These are phyloP conservation scores for Musa acuminata DNA, from an alignment of 176 grass and related monocot genomes.

Conservation along the genomic window DNA sequence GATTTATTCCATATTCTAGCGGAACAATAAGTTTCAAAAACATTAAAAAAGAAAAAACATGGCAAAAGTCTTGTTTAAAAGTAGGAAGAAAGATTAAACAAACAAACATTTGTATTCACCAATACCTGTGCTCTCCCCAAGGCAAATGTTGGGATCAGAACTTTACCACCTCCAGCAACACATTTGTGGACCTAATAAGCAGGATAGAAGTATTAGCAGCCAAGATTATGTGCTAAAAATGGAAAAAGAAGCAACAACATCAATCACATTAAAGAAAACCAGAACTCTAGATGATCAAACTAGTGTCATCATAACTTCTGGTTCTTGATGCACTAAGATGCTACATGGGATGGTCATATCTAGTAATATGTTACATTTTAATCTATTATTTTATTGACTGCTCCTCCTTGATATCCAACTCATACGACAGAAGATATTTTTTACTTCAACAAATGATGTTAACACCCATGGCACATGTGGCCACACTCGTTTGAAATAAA, in stretches of 20 bases:
- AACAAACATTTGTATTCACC: not conserved
- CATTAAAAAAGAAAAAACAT: not conserved
- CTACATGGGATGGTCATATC: too few relatives aligned
- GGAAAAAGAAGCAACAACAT: not conserved
- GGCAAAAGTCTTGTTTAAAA: too few relatives aligned
- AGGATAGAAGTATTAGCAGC: not conserved
- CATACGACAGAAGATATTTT: too few relatives aligned
- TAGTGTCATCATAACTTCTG: too few relatives aligned
- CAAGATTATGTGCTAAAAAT: not conserved
- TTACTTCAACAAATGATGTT: not conserved
- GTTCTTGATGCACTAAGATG: too few relatives aligned
- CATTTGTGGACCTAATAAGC: constrained; percentile 70
- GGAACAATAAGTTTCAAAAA: not conserved
- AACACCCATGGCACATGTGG: not conserved
- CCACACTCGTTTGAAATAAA: not conserved
- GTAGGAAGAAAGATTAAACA: not conserved
- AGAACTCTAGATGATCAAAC: too few relatives aligned
- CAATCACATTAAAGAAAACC: too few relatives aligned
- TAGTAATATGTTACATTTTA: too few relatives aligned
- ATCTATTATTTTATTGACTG: too few relatives aligned
- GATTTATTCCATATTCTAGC: not conserved
- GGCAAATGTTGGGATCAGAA: constrained; percentile 95
- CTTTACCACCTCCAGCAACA: constrained; percentile 86
- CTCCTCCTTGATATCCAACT: too few relatives aligned
- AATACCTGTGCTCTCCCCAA: constrained; percentile 91